Base-by-base conservation (phyloP, 768 basidiomycete species). In the Tulasnella sp. region DNA sequence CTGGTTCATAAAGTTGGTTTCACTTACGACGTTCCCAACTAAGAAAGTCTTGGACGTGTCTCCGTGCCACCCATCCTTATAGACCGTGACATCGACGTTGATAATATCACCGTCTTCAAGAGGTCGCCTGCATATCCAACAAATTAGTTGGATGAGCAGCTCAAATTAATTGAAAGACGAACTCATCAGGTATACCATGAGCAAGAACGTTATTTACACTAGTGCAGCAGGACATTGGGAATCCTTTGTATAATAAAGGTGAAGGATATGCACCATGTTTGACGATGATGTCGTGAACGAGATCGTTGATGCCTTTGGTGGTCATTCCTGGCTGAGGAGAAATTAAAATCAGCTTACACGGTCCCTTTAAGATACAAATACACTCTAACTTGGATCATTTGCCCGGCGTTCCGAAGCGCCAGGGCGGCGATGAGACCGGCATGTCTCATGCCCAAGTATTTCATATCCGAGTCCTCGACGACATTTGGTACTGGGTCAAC, bases 121-220 rank as follows among this genome's bases (percentile, higher is more conserved):
- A 0, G 89, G 89, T 42, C 94, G 93, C 76, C 94, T 96, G 79
- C 12, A 72, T 25, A 64, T 25, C 12, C 19, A 31, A 68, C 19
- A 52, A 9, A 52, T 64, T 37, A 36, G 29, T 58, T 76, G 11
- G 34, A 54, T 19, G 17, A 22, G 31, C 29, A 5, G 42, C 25
- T 45, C 25, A 74, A 67, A 73, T 11, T 38, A 69, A 31, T 38
- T 52, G 71, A 34, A 67, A n/a, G 64, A 82, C 88, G 79, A 78
- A 95, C 94, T 93, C 88, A 84, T 97, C 94, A 37, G 96, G 96
- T 76, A 97, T 95, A 0, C 95, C 96, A 81, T 97, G 94, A 12
- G 87, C 88, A 68, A 95, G 86, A 40, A 97, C 84, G 79, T 97
- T 97, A 80, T 97, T 97, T 74, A 96, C 85, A 78, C 94, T 95